phyloP scores from a whole-genome alignment of 257 asterid genomes.

The Striga asiatica region DNA sequence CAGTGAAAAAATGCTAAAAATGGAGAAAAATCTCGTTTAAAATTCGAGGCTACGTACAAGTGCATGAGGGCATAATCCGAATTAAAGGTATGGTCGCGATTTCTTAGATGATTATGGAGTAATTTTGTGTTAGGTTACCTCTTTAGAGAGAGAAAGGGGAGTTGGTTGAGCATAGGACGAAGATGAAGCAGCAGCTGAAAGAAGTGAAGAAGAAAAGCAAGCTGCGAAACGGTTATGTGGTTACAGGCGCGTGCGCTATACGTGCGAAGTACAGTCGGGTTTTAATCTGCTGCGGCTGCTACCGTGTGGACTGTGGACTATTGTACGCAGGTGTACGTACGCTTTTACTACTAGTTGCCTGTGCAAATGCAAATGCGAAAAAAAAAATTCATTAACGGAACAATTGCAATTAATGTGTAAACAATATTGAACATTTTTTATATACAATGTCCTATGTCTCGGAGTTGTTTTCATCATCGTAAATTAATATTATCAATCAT shows the following conservation, averaged over 20 bases:
- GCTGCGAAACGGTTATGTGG: conserved; percentile 32
- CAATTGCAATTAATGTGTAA: no score
- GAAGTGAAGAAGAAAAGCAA: conserved; percentile 9
- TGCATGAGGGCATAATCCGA: not conserved
- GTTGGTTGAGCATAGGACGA: conserved; percentile 7
- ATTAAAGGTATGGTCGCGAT: not conserved
- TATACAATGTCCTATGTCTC: no score
- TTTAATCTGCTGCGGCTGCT: not conserved
- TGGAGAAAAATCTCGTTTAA: no score
- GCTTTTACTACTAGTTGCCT: no score
- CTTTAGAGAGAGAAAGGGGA: conserved; percentile 11
- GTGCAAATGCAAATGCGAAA: no score
- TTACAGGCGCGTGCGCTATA: conserved; percentile 20
- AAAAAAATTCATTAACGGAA: no score
- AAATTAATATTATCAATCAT: no score
- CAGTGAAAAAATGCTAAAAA: not conserved
- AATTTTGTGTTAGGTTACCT: conserved; percentile 10
- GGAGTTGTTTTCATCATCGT: no score
- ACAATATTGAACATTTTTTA: no score
- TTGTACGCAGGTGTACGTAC: no score
- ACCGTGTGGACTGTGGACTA: no score
- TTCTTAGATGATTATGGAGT: conserved; percentile 9
- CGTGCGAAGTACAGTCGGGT: not conserved
- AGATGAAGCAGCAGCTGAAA: conserved; percentile 9
- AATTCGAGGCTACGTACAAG: not conserved